phyloP scores from a whole-genome alignment of 1,284 basidiomycete genomes.

The Papiliotrema laurentii region DNA sequence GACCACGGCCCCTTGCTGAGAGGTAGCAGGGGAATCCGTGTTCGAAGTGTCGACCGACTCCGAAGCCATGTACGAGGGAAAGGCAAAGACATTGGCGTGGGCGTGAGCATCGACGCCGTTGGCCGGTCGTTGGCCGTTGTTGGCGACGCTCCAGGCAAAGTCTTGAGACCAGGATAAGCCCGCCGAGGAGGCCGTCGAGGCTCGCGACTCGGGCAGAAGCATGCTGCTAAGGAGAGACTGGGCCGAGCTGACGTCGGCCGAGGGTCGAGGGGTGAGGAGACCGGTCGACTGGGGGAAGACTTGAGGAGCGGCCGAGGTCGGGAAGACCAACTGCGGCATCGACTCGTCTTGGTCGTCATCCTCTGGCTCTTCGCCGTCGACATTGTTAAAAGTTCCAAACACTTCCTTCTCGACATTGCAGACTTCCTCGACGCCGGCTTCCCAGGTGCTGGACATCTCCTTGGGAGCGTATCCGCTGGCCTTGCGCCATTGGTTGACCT shows the following conservation, averaged over 20 bases:
- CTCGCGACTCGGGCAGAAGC: neutral
- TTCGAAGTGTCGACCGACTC: slow-evolving; percentile 18
- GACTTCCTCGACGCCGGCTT: slow-evolving; percentile 42
- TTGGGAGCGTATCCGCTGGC: slow-evolving; percentile 56
- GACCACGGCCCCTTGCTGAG: slow-evolving; percentile 16
- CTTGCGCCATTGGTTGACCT: slow-evolving; percentile 82
- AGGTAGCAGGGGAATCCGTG: slow-evolving; percentile 20
- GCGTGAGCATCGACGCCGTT: too few species aligned
- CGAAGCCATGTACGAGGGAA: slow-evolving; percentile 18
- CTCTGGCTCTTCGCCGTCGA: slow-evolving; percentile 35
- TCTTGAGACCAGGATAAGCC: slow-evolving; percentile 23
- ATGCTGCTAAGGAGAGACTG: slow-evolving; percentile 6
- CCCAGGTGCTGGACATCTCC: slow-evolving; percentile 53
- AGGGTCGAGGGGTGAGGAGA: slow-evolving; percentile 29
- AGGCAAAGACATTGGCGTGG: slow-evolving; percentile 15
- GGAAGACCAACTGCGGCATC: slow-evolving; percentile 1
- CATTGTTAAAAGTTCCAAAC: slow-evolving; percentile 43
- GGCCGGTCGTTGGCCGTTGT: too few species aligned
- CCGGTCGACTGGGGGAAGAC: slow-evolving; percentile 12
- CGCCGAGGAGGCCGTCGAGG: slow-evolving; percentile 1
- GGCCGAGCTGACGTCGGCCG: slow-evolving; percentile 25
- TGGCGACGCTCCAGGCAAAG: slow-evolving; percentile 10
- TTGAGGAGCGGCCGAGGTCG: neutral
- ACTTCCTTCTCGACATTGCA: slow-evolving; percentile 45
- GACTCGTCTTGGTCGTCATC: slow-evolving; percentile 29